Evolutionary conservation across 306 rosid genomes (phyloP).

Genomic region (Nissolia schottii): DNA sequence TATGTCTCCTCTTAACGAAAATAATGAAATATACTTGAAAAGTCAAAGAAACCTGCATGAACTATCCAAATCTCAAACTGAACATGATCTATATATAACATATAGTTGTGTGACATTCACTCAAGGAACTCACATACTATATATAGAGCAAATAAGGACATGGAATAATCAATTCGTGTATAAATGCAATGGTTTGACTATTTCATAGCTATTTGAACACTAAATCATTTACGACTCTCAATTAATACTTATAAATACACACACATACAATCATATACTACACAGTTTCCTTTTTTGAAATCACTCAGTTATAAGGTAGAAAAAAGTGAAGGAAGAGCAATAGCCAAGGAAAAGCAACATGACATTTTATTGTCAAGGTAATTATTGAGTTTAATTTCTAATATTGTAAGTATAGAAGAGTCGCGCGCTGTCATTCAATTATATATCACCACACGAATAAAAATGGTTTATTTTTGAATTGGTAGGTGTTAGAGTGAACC

Average conservation of each 20-base stretch:
- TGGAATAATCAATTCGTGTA: neutral
- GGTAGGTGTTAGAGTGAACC: too few species aligned
- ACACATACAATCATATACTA: neutral
- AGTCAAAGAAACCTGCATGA: neutral
- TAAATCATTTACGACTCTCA: neutral
- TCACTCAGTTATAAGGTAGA: neutral
- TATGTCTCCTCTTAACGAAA: neutral
- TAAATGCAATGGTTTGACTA: neutral
- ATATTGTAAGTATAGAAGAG: too few species aligned
- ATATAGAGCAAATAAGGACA: neutral
- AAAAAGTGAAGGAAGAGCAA: neutral
- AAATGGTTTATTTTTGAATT: too few species aligned
- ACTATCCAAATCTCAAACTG: neutral
- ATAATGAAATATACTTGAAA: neutral
- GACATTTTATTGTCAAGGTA: conserved; percentile 8
- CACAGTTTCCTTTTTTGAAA: neutral
- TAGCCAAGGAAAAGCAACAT: neutral
- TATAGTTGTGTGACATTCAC: neutral
- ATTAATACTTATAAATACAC: neutral
- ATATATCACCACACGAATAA: too few species aligned
- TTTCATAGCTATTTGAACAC: neutral
- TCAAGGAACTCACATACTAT: neutral
- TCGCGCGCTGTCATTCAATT: too few species aligned
- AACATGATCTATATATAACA: neutral
- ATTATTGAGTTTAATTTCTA: too few species aligned